Evolutionary conservation across 495 filamentous ascomycete genomes (phyloP).

Genomic region (Eremomyces bilateralis): DNA sequence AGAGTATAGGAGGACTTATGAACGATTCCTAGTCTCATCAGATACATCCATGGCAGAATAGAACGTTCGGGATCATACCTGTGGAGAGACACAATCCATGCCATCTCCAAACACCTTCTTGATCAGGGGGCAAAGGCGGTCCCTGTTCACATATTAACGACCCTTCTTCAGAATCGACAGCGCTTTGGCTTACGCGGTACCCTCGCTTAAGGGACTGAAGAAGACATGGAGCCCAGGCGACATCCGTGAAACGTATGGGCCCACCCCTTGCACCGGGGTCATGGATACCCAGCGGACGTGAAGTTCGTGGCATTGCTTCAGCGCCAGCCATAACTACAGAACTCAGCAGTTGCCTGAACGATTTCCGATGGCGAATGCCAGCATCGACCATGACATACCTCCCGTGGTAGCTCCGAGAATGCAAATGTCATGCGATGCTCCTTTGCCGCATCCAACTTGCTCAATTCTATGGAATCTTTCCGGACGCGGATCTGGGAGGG

Average conservation of each 20-base stretch:
- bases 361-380: conserved; percentile 1
- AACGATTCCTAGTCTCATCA: conserved; percentile 36
- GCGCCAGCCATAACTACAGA: conserved; percentile 31
- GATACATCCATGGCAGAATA: conserved; percentile 23
- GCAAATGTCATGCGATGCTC: conserved; percentile 63
- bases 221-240: conserved; percentile 70
- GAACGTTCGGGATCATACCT: conserved; percentile 22
- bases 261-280: conserved; percentile 28
- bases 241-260: conserved; percentile 52
- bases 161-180: too few species aligned
- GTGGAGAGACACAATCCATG: conserved; percentile 19
- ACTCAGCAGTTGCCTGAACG: background rate
- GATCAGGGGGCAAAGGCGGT: conserved; percentile 38
- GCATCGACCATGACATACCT: conserved; percentile 26
- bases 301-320: conserved; percentile 48
- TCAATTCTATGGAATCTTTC: conserved; percentile 27
- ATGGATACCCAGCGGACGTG: conserved; percentile 61
- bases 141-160: too few species aligned
- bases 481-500: conserved; percentile 34
- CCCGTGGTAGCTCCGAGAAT: conserved; percentile 47
- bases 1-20: conserved; percentile 35
- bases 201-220: conserved; percentile 34
- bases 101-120: conserved; percentile 34
- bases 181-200: conserved; percentile 20
- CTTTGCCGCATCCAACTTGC: conserved; percentile 36